Percentiles rank a stretch among this genome's conserved stretches.
Evolutionary conservation across 306 rosid species (phyloP).

Genomic region (Trifolium subterraneum): DNA sequence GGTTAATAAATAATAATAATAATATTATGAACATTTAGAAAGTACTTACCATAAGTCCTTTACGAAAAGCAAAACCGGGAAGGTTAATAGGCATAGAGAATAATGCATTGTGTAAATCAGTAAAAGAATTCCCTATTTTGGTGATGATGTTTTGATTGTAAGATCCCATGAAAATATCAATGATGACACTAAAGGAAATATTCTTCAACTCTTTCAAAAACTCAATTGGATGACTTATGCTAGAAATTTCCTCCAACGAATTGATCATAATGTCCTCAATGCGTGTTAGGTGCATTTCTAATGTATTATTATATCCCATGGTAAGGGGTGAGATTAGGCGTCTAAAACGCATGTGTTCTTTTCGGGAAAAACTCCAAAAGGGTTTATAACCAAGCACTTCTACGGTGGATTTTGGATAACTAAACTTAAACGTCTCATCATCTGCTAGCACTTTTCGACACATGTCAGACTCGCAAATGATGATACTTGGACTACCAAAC

Average conservation of each 20-base stretch:
- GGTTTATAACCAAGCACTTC: background rate
- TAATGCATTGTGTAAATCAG: background rate
- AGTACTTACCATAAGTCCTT: conserved; percentile 23
- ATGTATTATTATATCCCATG: conserved; percentile 22
- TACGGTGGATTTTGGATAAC: conserved; percentile 36
- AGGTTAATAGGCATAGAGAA: conserved; percentile 5
- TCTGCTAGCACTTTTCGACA: conserved; percentile 33
- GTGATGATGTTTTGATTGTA: background rate
- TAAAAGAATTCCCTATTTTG: background rate
- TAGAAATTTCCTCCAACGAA: conserved; percentile 39
- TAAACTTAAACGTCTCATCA: conserved; percentile 30
- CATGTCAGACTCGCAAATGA: conserved; percentile 20
- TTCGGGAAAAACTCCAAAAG: background rate
- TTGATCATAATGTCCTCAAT: conserved; percentile 32
- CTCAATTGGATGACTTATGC: background rate
- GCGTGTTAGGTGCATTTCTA: conserved; percentile 11
- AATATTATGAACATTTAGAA: no score
- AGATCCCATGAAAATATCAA: conserved; percentile 1
- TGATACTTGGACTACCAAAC: conserved; percentile 33
- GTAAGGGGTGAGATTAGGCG: conserved; percentile 36
- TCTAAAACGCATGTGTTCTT: conserved; percentile 37
- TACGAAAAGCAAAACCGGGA: conserved; percentile 9
- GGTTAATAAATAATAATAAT: no score
- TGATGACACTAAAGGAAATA: background rate
- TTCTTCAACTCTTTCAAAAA: background rate